Base-by-base conservation (phyloP, 2,329 filamentous ascomycete species). In the Colletotrichum abscissum region DNA sequence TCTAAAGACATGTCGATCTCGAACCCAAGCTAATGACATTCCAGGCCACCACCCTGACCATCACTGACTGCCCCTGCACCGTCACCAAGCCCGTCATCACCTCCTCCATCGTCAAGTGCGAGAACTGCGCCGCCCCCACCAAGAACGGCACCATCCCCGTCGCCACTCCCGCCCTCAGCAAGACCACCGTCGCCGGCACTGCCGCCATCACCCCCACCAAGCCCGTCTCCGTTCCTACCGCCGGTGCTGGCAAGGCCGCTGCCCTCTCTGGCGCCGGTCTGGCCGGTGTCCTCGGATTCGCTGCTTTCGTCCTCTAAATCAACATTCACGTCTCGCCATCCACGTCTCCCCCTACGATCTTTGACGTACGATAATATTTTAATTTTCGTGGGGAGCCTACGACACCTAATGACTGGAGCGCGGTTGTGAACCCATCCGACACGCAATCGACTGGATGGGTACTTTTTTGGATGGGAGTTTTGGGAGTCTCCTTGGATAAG, bases 1-100 rank as follows among this genome's bases (percentile, higher is more conserved):
- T 59, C 28, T 5, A 56, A 63, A 57, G 14, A 14, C 19, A 60
- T 33, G 30, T 58, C 42, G 4, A n/a, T 56, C 16, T 33, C 16
- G 33, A 52, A 19, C 11, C 46, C 63, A 76, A 87, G 86, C 81
- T 67, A 68, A 73, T 56, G 30, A 33, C 19, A 5, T 30, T 62
- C 22, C 64, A 90, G 89, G 84, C 92, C 81, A 92, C 91, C 82
- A 92, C 90, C 82, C 83, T 93, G 83, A 93, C 92, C 86, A 89
- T 93, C 87, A 90, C 90, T 78, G 86, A 92, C 88, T 93, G 92
- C 88, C 89, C 91, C 78, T 93, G 91, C 91, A 94, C 90, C 80
- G 80, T 91, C 84, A 88, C 86, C 85, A 88, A 87, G 85, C 88
- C 90, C 67, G 84, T 91, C 78, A 83, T 84, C 80, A 87, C 84